Evolutionary conservation across 768 basidiomycete species (phyloP), one percentile per base, ranked within the genome.

Genomic region (Suillus ampliporus): DNA sequence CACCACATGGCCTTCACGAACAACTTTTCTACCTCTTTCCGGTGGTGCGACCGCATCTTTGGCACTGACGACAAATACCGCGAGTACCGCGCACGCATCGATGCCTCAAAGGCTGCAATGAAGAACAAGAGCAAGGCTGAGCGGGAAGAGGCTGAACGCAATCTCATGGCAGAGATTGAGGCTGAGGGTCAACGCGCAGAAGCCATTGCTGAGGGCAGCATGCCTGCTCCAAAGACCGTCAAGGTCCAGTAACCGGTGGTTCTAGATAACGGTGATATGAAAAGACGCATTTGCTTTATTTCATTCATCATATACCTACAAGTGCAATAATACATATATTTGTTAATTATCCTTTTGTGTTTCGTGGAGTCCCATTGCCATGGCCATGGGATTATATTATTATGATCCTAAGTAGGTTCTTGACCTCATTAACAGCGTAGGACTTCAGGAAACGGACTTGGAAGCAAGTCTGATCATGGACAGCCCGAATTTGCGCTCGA

Each of bases 1-100:
- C 97, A 99, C 78, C 97, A 99, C 79, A 92, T 95, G 92, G 89
- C 92, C 4, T 97, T 95, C 82, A 87, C 87, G 56, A 95, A 95
- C 82, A 96, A 96, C 82, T 97, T 85, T 75, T 92, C 93, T 10
- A 96, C 95, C 8, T 92, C 90, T 23, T 97, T 97, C 88, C 87
- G 95, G 44, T 97, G 93, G 90, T 94, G 91, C 76, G 97, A 99
- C 76, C 84, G 84, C 63, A 77, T 94, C 67, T 89, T 92, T 71
- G 95, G 95, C 57, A 99, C 97, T 0, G 97, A 99, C 71, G 76
- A 82, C 77, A 94, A 93, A 81, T 99, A 97, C 80, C 86, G 82
- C 23, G 89, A 86, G 38, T 95, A 96, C 82, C 86, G 89, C 64
- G 80, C 78, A 51, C 86, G 87, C 41, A 77, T 96, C 34, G 75